These are phyloP conservation scores for Pythium aquatile DNA, from an alignment of 352 stramenopile genomes.

Conservation along the genomic window DNA sequence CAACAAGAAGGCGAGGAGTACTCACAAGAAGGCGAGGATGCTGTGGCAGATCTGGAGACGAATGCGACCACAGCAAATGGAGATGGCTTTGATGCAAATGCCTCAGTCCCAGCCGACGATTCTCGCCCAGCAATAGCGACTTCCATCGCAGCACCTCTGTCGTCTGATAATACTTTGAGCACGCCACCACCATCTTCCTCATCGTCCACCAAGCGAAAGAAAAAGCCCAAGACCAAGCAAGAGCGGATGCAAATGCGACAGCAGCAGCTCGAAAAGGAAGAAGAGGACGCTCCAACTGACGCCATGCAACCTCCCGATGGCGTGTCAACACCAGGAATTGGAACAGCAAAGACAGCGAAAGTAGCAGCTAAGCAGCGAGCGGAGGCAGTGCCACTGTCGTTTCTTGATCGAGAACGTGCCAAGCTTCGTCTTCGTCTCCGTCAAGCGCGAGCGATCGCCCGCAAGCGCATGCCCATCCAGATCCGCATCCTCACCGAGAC, in stretches of 20 bases:
- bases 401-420: slow-evolving; percentile 50
- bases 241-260: slow-evolving; percentile 57
- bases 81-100: background rate
- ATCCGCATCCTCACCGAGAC: slow-evolving; percentile 59
- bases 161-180: background rate
- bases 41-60: background rate
- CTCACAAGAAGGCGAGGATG: background rate
- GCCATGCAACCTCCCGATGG: background rate
- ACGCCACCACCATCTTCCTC: slow-evolving; percentile 6
- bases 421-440: slow-evolving; percentile 59
- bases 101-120: background rate
- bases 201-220: slow-evolving; percentile 12
- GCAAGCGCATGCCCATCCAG: slow-evolving; percentile 65
- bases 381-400: slow-evolving; percentile 23
- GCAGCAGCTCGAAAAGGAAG: slow-evolving; percentile 48
- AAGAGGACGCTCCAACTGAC: slow-evolving; percentile 1
- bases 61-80: background rate
- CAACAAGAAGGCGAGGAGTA: background rate
- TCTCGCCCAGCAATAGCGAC: background rate
- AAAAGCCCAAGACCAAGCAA: slow-evolving; percentile 43
- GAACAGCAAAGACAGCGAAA: background rate
- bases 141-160: background rate
- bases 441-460: slow-evolving; percentile 45
- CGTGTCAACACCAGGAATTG: background rate
- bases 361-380: background rate